A percentile compares a stretch with the other conserved stretches of the same genome.
phyloP scores from a whole-genome alignment of 768 basidiomycete species.

The Serpula lacrymans region DNA sequence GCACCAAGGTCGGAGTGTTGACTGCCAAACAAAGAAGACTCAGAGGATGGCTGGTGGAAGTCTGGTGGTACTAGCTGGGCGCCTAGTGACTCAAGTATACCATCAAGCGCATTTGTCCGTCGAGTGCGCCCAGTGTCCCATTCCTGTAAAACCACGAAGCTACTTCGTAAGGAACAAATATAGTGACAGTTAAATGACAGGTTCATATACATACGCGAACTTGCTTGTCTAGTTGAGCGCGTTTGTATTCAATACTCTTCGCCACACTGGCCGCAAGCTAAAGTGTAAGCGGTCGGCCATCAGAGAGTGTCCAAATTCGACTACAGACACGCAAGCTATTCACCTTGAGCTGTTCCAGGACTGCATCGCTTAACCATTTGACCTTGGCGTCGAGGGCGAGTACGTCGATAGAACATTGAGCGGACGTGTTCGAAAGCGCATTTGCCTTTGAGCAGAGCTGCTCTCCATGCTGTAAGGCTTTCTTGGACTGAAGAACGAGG shows the following conservation, averaged over 20 bases:
- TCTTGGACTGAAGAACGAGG: conserved; percentile 78
- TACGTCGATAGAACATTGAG: conserved; percentile 64
- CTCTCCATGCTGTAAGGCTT: conserved; percentile 76
- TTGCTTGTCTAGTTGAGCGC: conserved; percentile 53
- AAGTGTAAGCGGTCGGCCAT: no score
- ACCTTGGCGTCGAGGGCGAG: conserved; percentile 79
- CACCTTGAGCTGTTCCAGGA: conserved; percentile 76
- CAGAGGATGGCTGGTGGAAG: conserved; percentile 64
- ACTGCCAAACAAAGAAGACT: conserved; percentile 77
- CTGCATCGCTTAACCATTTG: conserved; percentile 70
- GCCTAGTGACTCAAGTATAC: conserved; percentile 68
- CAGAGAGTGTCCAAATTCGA: background rate
- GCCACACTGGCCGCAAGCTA: conserved; percentile 74
- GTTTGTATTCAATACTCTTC: conserved; percentile 71
- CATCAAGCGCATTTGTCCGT: conserved; percentile 61
- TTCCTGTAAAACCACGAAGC: conserved; percentile 40
- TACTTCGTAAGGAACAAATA: background rate
- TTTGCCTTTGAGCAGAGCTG: conserved; percentile 71
- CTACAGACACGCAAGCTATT: conserved; percentile 7
- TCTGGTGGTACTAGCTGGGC: conserved; percentile 72
- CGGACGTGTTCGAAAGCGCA: conserved; percentile 58
- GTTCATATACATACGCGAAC: conserved; percentile 47
- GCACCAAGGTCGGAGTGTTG: conserved; percentile 53
- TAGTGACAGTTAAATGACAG: background rate
- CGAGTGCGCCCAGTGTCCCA: conserved; percentile 68